Evolutionary conservation across 1,139 yeast genomes (phyloP).

Genomic region (Lodderomyces margitis): DNA sequence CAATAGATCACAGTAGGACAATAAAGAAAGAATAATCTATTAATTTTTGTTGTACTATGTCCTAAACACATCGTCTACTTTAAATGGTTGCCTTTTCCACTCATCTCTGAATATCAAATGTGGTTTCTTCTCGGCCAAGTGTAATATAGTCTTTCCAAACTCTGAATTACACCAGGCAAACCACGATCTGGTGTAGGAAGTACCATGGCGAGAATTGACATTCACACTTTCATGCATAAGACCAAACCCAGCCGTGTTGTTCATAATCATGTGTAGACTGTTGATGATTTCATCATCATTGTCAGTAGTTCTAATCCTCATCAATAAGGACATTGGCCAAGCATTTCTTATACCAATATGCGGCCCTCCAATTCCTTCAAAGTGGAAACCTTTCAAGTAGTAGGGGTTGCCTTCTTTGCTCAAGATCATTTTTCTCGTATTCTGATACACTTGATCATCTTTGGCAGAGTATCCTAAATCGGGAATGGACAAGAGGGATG

Average conservation of each 20-base stretch:
- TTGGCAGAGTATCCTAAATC: conserved; percentile 64
- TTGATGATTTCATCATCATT: conserved; percentile 64
- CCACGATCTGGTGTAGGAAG: conserved; percentile 71
- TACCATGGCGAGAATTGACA: conserved; percentile 54
- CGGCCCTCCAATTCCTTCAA: conserved; percentile 87
- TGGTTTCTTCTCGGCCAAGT: conserved; percentile 73
- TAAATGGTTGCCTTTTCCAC: conserved; percentile 26
- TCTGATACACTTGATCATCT: conserved; percentile 63
- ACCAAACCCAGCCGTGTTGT: conserved; percentile 70
- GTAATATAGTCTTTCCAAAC: conserved; percentile 78
- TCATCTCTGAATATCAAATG: conserved; percentile 60
- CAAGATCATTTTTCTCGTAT: conserved; percentile 75
- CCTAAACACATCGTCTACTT: conserved; percentile 25
- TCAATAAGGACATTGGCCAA: conserved; percentile 86
- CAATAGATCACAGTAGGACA: conserved; percentile 22
- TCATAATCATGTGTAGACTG: conserved; percentile 51
- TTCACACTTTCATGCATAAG: conserved; percentile 81
- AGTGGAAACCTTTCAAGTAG: conserved; percentile 56
- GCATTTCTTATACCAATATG: conserved; percentile 79
- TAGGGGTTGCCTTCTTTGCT: conserved; percentile 76
- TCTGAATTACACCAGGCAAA: conserved; percentile 95
- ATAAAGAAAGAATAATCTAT: neutral
- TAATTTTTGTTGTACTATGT: neutral
- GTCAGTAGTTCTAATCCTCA: conserved; percentile 71
- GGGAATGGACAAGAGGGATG: conserved; percentile 78